Conservation (phyloP, 768 basidiomycete genomes). For the Tricholoma saponaceum region DNA sequence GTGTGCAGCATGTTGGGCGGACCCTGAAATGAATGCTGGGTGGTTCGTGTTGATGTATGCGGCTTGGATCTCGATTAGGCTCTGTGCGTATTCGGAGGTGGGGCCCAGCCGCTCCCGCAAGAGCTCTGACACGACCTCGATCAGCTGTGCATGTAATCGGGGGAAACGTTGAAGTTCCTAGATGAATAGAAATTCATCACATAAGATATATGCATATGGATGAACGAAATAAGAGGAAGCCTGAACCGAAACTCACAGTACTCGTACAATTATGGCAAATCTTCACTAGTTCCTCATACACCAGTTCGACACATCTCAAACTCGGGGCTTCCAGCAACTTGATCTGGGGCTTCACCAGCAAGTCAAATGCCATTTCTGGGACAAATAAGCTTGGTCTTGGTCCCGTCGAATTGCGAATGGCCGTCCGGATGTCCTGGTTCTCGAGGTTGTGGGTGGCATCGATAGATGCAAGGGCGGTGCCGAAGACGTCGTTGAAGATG, state of each 20-base stretch:
- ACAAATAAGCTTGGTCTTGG: constrained; percentile 95
- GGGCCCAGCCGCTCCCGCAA: constrained; percentile 93
- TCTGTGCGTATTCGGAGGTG: constrained; percentile 94
- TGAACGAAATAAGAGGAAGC: neutral
- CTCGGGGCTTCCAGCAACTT: constrained; percentile 93
- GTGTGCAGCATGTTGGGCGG: constrained; percentile 50
- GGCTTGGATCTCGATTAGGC: constrained; percentile 93
- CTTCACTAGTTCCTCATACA: constrained; percentile 98
- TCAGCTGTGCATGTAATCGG: constrained; percentile 83
- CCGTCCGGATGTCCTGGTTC: constrained; percentile 93
- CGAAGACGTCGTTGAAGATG: constrained; percentile 99
- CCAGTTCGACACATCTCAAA: constrained; percentile 93
- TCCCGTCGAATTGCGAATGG: constrained; percentile 97
- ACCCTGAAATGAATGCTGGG: constrained; percentile 86
- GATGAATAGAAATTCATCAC: neutral
- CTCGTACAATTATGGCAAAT: constrained; percentile 99
- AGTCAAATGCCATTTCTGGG: constrained; percentile 94
- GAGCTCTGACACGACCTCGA: constrained; percentile 96
- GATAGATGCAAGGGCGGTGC: constrained; percentile 83
- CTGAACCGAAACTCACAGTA: constrained; percentile 46
- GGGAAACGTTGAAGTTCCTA: constrained; percentile 98
- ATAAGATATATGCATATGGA: neutral
- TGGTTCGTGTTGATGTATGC: constrained; percentile 99
- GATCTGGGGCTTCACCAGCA: constrained; percentile 97
- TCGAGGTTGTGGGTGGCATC: constrained; percentile 90